Percentiles rank a stretch among this genome's conserved stretches.
phyloP scores from a whole-genome alignment of 768 basidiomycete species.

The Leccinum ochraceum region DNA sequence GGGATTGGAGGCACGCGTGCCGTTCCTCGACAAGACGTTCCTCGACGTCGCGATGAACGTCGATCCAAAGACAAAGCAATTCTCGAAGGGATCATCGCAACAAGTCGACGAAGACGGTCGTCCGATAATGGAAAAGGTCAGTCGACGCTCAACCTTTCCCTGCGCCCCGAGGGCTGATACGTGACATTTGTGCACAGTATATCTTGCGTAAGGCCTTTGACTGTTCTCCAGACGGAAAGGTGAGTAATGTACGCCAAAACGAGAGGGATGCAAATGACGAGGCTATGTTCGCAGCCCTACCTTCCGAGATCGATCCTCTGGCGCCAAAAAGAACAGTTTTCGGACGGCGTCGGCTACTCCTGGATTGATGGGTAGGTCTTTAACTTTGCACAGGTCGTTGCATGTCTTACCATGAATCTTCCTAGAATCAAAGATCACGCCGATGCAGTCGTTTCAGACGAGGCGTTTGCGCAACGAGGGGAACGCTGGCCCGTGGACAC shows the following conservation, averaged over 20 bases:
- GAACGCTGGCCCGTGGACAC: constrained; percentile 78
- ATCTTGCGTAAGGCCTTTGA: constrained; percentile 97
- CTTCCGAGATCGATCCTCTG: constrained; percentile 93
- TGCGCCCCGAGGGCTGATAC: constrained; percentile 9
- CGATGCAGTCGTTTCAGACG: constrained; percentile 73
- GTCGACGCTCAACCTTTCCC: constrained; percentile 2
- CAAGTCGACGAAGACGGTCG: constrained; percentile 80
- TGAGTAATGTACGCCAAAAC: constrained; percentile 24
- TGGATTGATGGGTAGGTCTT: constrained; percentile 90
- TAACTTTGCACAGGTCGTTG: not conserved
- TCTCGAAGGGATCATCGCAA: constrained; percentile 74
- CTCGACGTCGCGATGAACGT: constrained; percentile 92
- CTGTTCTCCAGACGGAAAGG: constrained; percentile 75
- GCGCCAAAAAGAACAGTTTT: constrained; percentile 99
- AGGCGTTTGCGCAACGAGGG: constrained; percentile 66
- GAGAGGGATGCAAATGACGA: not conserved
- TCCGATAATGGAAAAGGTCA: constrained; percentile 95
- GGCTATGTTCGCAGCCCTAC: constrained; percentile 61
- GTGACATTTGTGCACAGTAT: constrained; percentile 57
- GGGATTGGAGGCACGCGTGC: constrained; percentile 98
- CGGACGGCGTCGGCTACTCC: constrained; percentile 97
- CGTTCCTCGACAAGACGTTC: constrained; percentile 97
- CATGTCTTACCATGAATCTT: not conserved
- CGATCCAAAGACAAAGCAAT: constrained; percentile 86
- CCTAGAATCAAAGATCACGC: constrained; percentile 89